These are phyloP conservation scores for Xerocomus tenax DNA, from an alignment of 1,284 basidiomycete species.

Conservation along the genomic window DNA sequence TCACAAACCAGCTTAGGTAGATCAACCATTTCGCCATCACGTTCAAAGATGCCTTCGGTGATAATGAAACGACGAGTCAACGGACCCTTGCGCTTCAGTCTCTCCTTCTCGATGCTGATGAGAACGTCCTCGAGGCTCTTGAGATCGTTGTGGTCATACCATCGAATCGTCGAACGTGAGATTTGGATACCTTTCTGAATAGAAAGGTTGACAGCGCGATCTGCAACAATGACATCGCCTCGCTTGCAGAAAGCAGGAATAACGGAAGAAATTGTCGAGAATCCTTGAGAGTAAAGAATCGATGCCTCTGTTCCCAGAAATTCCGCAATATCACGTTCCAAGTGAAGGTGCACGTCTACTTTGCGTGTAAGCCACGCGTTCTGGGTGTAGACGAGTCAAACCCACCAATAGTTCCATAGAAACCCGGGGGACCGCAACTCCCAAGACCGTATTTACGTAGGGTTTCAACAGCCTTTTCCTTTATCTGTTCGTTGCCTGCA, in stretches of 20 bases:
- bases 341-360: constrained; percentile 82
- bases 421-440: constrained; percentile 93
- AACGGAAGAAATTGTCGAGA: constrained; percentile 86
- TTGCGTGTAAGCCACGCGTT: constrained; percentile 3
- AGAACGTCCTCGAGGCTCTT: constrained; percentile 85
- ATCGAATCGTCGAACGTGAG: constrained; percentile 84
- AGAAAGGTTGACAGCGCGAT: constrained; percentile 87
- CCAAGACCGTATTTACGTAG: constrained; percentile 92
- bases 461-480: constrained; percentile 77
- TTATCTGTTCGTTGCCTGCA: constrained; percentile 81
- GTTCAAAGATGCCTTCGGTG: constrained; percentile 95
- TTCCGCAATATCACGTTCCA: constrained; percentile 84
- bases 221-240: constrained; percentile 96
- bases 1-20: constrained; percentile 79
- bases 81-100: constrained; percentile 72
- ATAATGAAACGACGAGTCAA: constrained; percentile 92
- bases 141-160: constrained; percentile 95
- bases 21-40: constrained; percentile 86
- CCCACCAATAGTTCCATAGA: constrained; percentile 91
- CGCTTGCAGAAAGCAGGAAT: constrained; percentile 98
- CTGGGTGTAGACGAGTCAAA: constrained; percentile 18
- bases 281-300: constrained; percentile 93
- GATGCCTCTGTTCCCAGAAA: constrained; percentile 84
- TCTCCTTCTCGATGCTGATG: constrained; percentile 76
- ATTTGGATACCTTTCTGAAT: constrained; percentile 98